Evolutionary conservation across 2,329 filamentous ascomycete species (phyloP).

Genomic region (Trichoderma atroviride): DNA sequence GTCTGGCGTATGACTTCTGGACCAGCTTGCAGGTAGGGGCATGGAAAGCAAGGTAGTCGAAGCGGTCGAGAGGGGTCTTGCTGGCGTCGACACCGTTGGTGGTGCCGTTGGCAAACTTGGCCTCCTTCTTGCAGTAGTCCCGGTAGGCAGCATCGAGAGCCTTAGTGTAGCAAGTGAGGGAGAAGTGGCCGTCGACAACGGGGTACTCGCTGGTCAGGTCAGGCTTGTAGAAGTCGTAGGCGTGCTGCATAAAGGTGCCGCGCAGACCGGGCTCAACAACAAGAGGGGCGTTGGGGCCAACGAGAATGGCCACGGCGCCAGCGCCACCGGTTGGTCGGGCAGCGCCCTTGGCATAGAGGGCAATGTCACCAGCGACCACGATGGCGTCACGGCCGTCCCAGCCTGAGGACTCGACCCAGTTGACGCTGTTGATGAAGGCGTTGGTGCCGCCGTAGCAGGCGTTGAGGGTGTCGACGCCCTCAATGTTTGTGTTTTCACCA

Average conservation of each 20-base stretch:
- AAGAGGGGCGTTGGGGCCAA: constrained; percentile 77
- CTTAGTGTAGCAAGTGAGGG: constrained; percentile 78
- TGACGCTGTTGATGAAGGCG: constrained; percentile 78
- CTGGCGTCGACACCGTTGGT: constrained; percentile 50
- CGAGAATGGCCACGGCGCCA: constrained; percentile 75
- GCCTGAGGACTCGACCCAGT: constrained; percentile 84
- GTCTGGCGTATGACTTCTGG: constrained; percentile 79
- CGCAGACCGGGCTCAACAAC: constrained; percentile 78
- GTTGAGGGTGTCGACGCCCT: constrained; percentile 82
- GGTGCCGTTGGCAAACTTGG: constrained; percentile 57
- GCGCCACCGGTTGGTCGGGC: constrained; percentile 81
- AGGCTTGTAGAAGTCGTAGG: constrained; percentile 90
- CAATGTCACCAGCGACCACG: constrained; percentile 80
- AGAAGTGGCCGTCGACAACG: constrained; percentile 82
- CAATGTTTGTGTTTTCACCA: constrained; percentile 79
- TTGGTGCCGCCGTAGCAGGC: constrained; percentile 88
- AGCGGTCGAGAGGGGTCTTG: constrained; percentile 73
- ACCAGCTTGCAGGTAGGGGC: constrained; percentile 86
- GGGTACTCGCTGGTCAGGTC: constrained; percentile 86
- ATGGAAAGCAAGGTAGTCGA: constrained; percentile 84
- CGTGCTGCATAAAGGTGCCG: constrained; percentile 79
- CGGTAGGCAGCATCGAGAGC: constrained; percentile 81
- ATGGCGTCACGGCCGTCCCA: constrained; percentile 85
- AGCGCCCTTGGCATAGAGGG: constrained; percentile 81
- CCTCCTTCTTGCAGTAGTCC: constrained; percentile 76